These are phyloP conservation scores for Capronia epimyces DNA, from an alignment of 2,329 filamentous ascomycete species.

Conservation along the genomic window DNA sequence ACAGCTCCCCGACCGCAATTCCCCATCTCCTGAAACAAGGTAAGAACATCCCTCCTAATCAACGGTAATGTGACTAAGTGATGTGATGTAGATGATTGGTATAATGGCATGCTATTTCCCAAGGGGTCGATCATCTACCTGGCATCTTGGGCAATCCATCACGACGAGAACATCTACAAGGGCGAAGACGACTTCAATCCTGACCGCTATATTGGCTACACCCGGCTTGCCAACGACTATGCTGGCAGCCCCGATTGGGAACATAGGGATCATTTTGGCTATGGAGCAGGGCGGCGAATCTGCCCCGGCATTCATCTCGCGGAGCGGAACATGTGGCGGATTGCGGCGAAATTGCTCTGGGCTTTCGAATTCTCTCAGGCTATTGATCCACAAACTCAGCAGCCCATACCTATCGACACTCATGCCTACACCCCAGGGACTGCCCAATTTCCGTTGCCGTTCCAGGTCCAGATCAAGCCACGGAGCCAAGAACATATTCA, in stretches of 20 bases:
- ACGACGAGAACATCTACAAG: constrained; percentile 39
- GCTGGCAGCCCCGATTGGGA: neutral
- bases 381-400: neutral
- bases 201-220: constrained; percentile 13
- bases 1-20: constrained; percentile 12
- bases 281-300: constrained; percentile 25
- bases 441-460: neutral
- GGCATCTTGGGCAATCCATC: constrained; percentile 44
- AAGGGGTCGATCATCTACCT: constrained; percentile 44
- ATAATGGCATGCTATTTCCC: constrained; percentile 47
- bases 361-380: constrained; percentile 13
- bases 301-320: constrained; percentile 32
- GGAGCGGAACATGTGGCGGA: constrained; percentile 22
- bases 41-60: no score
- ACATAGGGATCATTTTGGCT: constrained; percentile 2
- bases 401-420: neutral
- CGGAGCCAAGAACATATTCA: neutral
- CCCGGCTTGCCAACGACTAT: neutral
- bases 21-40: constrained; percentile 15
- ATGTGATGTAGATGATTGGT: constrained; percentile 46
- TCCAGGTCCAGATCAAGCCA: constrained; percentile 29
- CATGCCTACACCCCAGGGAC: neutral
- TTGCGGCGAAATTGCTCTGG: constrained; percentile 28
- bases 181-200: constrained; percentile 40
- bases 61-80: no score